phyloP scores from a whole-genome alignment of 2,329 filamentous ascomycete genomes.

The Rhexocercosporidium sp. region DNA sequence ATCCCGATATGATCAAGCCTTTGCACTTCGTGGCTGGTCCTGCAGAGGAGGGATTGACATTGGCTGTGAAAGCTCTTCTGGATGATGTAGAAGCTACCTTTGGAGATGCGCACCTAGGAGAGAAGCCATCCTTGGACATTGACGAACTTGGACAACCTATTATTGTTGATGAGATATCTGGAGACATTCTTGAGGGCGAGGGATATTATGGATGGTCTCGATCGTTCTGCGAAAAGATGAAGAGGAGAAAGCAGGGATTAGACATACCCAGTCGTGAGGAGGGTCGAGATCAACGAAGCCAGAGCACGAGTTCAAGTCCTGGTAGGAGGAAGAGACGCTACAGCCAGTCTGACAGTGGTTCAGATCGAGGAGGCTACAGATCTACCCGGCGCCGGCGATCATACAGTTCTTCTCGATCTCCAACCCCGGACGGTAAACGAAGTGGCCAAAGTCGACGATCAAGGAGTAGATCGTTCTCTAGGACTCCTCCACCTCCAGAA shows the following conservation, averaged over 20 bases:
- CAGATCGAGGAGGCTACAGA: conserved; percentile 28
- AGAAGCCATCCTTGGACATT: conserved; percentile 63
- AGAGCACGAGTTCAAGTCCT: conserved; percentile 31
- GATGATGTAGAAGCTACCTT: conserved; percentile 74
- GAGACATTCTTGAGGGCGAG: conserved; percentile 64
- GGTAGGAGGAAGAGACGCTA: conserved; percentile 37
- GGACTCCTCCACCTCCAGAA: conserved; percentile 24
- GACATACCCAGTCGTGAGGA: conserved; percentile 24
- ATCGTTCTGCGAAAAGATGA: conserved; percentile 82
- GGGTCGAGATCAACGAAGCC: conserved; percentile 5
- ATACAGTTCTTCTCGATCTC: conserved; percentile 41
- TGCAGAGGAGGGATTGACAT: conserved; percentile 67
- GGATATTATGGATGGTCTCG: conserved; percentile 91
- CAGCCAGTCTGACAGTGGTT: conserved; percentile 36
- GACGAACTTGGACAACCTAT: conserved; percentile 76
- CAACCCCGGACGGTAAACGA: conserved; percentile 29
- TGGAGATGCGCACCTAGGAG: conserved; percentile 53
- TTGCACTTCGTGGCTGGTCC: conserved; percentile 72
- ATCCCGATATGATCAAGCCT: conserved; percentile 71
- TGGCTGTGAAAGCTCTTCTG: conserved; percentile 73
- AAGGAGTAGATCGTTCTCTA: conserved; percentile 33
- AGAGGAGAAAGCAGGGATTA: conserved; percentile 50
- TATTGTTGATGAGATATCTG: conserved; percentile 67
- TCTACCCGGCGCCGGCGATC: conserved; percentile 36
- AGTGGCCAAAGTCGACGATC: conserved; percentile 28